Evolutionary conservation across 176 grass and related monocot species (phyloP).

Genomic region (Cenchrus americanus): DNA sequence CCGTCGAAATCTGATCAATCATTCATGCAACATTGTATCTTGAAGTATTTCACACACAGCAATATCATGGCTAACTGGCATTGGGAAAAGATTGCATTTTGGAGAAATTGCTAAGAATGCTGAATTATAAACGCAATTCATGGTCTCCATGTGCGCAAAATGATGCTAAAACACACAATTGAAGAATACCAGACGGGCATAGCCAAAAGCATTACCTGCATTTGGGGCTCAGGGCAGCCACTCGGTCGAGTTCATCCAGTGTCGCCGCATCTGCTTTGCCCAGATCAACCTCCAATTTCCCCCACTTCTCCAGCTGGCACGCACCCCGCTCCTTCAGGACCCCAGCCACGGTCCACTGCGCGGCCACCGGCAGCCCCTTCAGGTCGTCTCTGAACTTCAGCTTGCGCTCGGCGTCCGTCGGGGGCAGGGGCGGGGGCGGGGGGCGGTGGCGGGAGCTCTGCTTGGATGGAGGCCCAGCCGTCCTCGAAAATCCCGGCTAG

Average conservation of each 20-base stretch:
- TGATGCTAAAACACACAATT: slow-evolving; percentile 16
- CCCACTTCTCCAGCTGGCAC: slow-evolving; percentile 38
- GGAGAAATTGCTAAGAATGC: neutral
- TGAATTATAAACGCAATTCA: neutral
- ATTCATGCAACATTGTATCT: neutral
- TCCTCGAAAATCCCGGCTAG: slow-evolving; percentile 52
- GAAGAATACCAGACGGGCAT: neutral
- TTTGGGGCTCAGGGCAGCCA: neutral
- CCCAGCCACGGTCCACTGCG: slow-evolving; percentile 38
- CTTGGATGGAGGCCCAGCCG: slow-evolving; percentile 30
- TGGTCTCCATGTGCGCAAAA: neutral
- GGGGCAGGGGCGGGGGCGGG: no score
- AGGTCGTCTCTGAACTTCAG: slow-evolving; percentile 19
- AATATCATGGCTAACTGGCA: slow-evolving; percentile 1
- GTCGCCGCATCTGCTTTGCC: slow-evolving; percentile 49
- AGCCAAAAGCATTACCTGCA: slow-evolving; percentile 33
- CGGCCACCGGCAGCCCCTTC: slow-evolving; percentile 15
- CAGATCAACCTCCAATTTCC: slow-evolving; percentile 54
- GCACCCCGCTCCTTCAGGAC: slow-evolving; percentile 45
- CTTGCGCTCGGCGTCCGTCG: slow-evolving; percentile 22
- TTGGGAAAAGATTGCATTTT: slow-evolving; percentile 22
- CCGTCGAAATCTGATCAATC: neutral
- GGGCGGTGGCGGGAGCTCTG: slow-evolving; percentile 6
- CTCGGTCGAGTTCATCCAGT: slow-evolving; percentile 52
- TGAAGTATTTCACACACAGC: neutral